Evolutionary conservation across 106 monocot genomes (phyloP), one percentile per base, ranked within the genome.

Genomic region (Iris macrosiphon): DNA sequence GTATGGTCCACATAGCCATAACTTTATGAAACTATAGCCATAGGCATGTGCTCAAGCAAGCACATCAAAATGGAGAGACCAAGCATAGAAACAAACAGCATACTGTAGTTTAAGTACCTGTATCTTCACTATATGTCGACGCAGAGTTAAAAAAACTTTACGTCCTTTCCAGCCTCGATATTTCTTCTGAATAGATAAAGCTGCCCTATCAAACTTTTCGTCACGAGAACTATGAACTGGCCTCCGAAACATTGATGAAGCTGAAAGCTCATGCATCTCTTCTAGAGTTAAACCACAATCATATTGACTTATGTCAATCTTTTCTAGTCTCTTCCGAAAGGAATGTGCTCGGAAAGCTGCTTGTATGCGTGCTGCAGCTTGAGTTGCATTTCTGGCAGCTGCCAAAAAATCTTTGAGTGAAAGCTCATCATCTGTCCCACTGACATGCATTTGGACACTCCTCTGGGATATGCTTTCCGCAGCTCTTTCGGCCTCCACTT

Each of bases 361-460:
- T 65, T 89, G 88, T 55, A 89, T 89, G 25, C 79, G 83, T 20
- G 83, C 83, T 26, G 88, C 88, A 32, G 88, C 88, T 67, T 79
- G 79, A 58, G 88, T 40, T 35, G 88, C 79, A 70, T 80, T 80
- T 53, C 79, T 73, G 15, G 72, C 83, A 30, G 88, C 88, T 49
- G 67, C 69, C 66, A 89, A 64, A 40, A 76, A 89, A 70, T 83
- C 69, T 64, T 64, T 69, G 10, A 89, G 49, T n/a, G 88, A 70
- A 35, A 74, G 66, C 29, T 83, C 71, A 64, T 89, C 79, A 45
- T 76, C 76, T 31, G 72, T 71, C 37, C 48, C 76, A 49, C 72
- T 32, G 44, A 31, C 52, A 61, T 22, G 49, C 35, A 58, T 30
- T 60, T 80, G 49, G 8, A 50, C 19, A 55, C 31, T 74, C 41